Conservation (phyloP, 257 asterid genomes). For the Nicotiana obtusifolia region DNA sequence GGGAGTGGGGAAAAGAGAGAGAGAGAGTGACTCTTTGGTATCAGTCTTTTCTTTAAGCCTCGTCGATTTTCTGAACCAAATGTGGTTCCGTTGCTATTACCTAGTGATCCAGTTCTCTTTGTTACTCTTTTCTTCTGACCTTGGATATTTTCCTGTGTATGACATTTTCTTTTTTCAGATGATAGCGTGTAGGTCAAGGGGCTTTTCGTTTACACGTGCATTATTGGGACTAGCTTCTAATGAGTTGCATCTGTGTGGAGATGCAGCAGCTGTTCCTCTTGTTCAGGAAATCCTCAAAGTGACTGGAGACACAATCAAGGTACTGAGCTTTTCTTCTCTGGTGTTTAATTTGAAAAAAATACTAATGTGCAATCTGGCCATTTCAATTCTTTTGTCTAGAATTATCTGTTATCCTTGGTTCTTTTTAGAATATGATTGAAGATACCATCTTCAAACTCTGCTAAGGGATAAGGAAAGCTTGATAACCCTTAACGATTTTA, state of each 20-base stretch:
- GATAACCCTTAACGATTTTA: not conserved
- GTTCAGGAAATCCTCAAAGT: slow-evolving; percentile 78
- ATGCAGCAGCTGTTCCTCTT: slow-evolving; percentile 89
- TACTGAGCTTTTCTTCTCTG: slow-evolving; percentile 17
- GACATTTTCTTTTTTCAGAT: slow-evolving; percentile 40
- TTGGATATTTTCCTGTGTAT: not conserved
- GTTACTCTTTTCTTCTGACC: not conserved
- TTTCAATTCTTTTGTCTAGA: not conserved
- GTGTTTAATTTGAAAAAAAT: not conserved
- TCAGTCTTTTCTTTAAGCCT: not conserved
- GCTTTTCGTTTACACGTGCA: slow-evolving; percentile 94
- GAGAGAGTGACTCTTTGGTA: not conserved
- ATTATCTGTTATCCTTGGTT: not conserved
- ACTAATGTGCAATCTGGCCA: not conserved
- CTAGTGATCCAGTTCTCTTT: not conserved
- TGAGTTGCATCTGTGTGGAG: slow-evolving; percentile 97
- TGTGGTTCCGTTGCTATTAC: not conserved
- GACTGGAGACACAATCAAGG: slow-evolving; percentile 71
- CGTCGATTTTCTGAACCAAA: not conserved
- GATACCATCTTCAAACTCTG: not conserved
- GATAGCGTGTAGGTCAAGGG: slow-evolving; percentile 79
- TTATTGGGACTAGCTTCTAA: slow-evolving; percentile 79
- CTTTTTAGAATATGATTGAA: not conserved
- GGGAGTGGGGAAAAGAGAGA: not conserved
- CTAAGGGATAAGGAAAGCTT: not conserved